A percentile compares a stretch with the other conserved stretches of the same genome.
Evolutionary conservation across 495 filamentous ascomycete species (phyloP).

Genomic region (Talaromyces ruber): DNA sequence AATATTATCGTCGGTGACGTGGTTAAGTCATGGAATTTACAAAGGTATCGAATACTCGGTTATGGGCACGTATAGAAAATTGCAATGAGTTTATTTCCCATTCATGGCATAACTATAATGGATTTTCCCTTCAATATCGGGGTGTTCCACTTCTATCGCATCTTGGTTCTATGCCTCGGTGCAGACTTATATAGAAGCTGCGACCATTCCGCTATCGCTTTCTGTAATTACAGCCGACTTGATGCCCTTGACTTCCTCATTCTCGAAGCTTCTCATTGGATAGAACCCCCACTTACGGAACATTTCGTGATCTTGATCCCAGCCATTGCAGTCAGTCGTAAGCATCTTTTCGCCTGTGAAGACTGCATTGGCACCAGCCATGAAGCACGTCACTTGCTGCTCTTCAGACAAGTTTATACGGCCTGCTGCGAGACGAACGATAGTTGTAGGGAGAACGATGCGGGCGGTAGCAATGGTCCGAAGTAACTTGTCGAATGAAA

Average conservation of each 20-base stretch:
- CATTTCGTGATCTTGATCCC: conserved; percentile 75
- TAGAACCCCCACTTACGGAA: conserved; percentile 69
- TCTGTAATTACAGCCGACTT: not conserved
- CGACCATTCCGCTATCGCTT: not conserved
- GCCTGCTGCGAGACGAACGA: conserved; percentile 74
- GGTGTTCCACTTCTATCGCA: not conserved
- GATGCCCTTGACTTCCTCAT: not conserved
- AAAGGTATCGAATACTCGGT: not conserved
- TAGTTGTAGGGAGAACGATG: conserved; percentile 68
- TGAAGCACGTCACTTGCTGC: conserved; percentile 76
- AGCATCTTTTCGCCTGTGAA: conserved; percentile 92
- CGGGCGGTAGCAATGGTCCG: conserved; percentile 74
- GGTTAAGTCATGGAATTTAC: not conserved
- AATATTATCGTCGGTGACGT: not conserved
- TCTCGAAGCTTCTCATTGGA: conserved; percentile 54
- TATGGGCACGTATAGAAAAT: not conserved
- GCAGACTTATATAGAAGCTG: not conserved
- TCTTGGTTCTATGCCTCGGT: not conserved
- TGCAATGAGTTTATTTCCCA: not conserved
- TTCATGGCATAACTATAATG: not conserved
- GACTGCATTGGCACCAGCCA: conserved; percentile 78
- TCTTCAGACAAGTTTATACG: conserved; percentile 70
- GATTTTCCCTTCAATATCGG: not conserved
- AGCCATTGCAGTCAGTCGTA: conserved; percentile 80
- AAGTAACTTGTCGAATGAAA: conserved; percentile 62